Evolutionary conservation across 768 basidiomycete genomes (phyloP).

Genomic region (Gloeostereum incarnatum): DNA sequence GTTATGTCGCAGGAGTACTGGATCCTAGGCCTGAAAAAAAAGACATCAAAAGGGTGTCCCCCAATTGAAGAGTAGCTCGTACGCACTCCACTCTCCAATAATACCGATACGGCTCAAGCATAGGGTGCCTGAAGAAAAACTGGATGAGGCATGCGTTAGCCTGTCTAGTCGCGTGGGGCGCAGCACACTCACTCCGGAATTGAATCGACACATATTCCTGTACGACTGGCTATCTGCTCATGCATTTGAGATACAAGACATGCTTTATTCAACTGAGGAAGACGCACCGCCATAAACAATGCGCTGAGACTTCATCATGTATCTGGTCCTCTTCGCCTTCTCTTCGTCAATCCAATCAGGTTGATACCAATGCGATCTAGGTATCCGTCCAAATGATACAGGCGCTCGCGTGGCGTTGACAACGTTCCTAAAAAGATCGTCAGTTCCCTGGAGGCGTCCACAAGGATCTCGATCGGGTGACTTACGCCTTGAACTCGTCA

Average conservation of each 20-base stretch:
- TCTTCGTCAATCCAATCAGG: constrained; percentile 72
- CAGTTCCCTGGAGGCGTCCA: constrained; percentile 11
- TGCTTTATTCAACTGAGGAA: neutral
- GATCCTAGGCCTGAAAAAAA: constrained; percentile 47
- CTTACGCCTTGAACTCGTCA: constrained; percentile 59
- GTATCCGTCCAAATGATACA: constrained; percentile 52
- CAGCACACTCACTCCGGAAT: constrained; percentile 42
- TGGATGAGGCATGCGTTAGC: constrained; percentile 13
- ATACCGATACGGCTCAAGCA: constrained; percentile 62
- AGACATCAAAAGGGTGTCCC: constrained; percentile 18
- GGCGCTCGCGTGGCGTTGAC: neutral
- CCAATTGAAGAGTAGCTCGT: neutral
- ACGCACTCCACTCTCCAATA: constrained; percentile 64
- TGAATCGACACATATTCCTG: constrained; percentile 72
- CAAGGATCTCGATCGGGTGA: neutral
- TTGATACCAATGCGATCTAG: constrained; percentile 64
- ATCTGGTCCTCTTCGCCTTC: constrained; percentile 44
- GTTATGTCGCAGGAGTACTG: constrained; percentile 68
- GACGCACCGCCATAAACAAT: constrained; percentile 36
- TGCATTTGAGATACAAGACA: neutral
- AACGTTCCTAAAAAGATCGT: constrained; percentile 12
- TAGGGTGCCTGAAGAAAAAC: constrained; percentile 70
- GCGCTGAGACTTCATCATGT: constrained; percentile 47
- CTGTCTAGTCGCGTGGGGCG: neutral
- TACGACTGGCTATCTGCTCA: constrained; percentile 34